Evolutionary conservation across 805 yeast species (phyloP), one percentile per base, ranked within the genome.

Genomic region (Blastobotrys mokoenaii): DNA sequence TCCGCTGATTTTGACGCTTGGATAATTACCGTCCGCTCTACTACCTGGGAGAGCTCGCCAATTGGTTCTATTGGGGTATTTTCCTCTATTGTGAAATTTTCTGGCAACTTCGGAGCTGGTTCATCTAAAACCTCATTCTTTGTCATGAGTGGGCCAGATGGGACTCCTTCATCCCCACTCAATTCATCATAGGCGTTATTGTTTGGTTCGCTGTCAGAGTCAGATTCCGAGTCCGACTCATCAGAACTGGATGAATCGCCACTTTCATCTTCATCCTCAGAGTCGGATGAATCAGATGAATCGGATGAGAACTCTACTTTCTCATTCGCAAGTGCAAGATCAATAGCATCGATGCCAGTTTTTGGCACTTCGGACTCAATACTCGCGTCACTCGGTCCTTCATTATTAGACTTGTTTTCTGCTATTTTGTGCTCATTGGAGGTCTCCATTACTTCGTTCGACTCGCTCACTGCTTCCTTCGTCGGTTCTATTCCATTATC

Each of bases 1-100:
- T 93, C 97, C 10, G 94, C 97, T 2, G 96, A 84, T 1, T 72
- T 63, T 11, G 66, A 65, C 0, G 95, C 93, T 54, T 79, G 78
- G 18, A 93, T 70, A 4, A 93, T 74, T 1, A 84, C 74, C 46
- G 83, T 80, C 44, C 71, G 72, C 36, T 87, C 95, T 6, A 86
- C 88, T 8, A 83, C 67, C 0, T 81, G 79, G 8, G 73, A 71
- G 5, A 90, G 67, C 5, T 67, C 69, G 2, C 98, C 98, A 15
- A 88, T 70, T 22, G 70, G 73, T 51, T 85, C 84, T 11, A 89
- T 74, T 0, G 82, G 80, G 1, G 87, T 80, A 5, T 65, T 64
- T n/a, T 68, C 73, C 1, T 73, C 73, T 17, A 90, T 72, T 11
- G 55, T 58, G 51, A 81, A 84, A 46, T 73, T 85, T 10, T 71